Base-by-base conservation (phyloP, 2,329 filamentous ascomycete genomes). In the Penicillium sclerotigenum region DNA sequence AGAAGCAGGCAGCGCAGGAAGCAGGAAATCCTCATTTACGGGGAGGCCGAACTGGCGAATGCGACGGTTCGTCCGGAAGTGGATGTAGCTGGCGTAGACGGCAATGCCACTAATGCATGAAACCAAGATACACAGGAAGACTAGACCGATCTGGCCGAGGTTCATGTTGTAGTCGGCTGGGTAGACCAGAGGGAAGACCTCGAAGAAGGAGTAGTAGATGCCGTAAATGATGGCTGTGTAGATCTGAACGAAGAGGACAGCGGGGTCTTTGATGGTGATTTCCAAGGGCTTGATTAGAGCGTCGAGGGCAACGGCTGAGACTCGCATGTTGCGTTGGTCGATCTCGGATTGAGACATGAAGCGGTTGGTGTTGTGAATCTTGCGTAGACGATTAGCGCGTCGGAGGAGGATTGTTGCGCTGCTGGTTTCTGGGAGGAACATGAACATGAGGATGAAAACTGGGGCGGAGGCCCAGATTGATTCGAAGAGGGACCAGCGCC, bases 101-200 rank as follows among this genome's bases (percentile, higher is more conserved):
- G 64, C 71, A 37, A 83, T 73, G 37, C 79, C 82, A 54, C 86
- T 66, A 7, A 83, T 56, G 65, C 81, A 84, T 10, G 81, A 76
- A n/a, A 86, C 78, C 26, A 85, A 73, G 64, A 87, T 78, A 60
- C 80, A 82, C 47, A 84, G 73, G 74, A 87, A 87, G 42, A 85
- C 79, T 10, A 87, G 77, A 29, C 84, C 83, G 59, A 82, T 73
- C 60, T 84, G 68, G 31, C 84, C 83, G 2, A 82, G 71, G 56
- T 77, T 80, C 79, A 88, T 86, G 66, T 74, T 70, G 71, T 88
- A 88, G 64, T 80, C 74, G 37, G 77, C 77, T 2, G 79, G 77
- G 68, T 85, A 88, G 53, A 87, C 83, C 14, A 86, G 75, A 4
- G 85, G 85, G 71, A 88, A 87, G 31, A 82, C 82, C 66, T 87